Evolutionary conservation across 495 filamentous ascomycete species (phyloP), one percentile per base, ranked within the genome.

Genomic region (Penicillium macrosclerotiorum): DNA sequence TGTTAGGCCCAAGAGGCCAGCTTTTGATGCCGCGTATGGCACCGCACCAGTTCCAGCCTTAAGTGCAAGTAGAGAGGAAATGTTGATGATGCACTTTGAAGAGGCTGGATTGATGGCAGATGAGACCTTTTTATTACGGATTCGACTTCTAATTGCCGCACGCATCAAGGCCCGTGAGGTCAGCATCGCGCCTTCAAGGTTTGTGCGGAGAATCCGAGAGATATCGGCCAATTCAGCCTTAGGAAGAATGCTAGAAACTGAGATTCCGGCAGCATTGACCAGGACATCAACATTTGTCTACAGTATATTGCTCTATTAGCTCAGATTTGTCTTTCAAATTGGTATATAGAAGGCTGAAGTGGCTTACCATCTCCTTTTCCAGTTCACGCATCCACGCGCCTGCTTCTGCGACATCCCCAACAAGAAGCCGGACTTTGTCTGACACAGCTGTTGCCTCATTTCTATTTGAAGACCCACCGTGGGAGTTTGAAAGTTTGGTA

Each of bases 1-100:
- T 0, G 89, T 92, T 25, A 95, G 64, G 68, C 87, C 88, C 1
- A 93, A 47, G 1, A 92, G 59, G 1, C 88, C 89, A 1, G 89
- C 88, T 61, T 94, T 95, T 24, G 82, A 81, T 1, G 89, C 88
- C 5, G 85, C 82, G 58, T 94, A 95, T 2, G 82, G 77, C 4
- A 83, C 74, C 8, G 85, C 79, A 0, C 89, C 89, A 1, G 59
- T 64, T 3, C 80, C 82, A 0, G 75, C 81, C 41, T 82, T 81
- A 2, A 77, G 37, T 0, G 79, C 89, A 11, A 93, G 69, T 16
- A 93, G 63, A 16, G 84, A 89, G 4, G 88, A 80, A 17, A 95
- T 64, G 49, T 93, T 95, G 62, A 95, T 85, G 35, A 95, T 90
- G 52, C 80, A 85, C 56, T 66, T 71, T 3, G 72, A 72, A 8